Evolutionary conservation across 805 yeast species (phyloP), one percentile per base, ranked within the genome.

Genomic region (Metschnikowia dekortorum): DNA sequence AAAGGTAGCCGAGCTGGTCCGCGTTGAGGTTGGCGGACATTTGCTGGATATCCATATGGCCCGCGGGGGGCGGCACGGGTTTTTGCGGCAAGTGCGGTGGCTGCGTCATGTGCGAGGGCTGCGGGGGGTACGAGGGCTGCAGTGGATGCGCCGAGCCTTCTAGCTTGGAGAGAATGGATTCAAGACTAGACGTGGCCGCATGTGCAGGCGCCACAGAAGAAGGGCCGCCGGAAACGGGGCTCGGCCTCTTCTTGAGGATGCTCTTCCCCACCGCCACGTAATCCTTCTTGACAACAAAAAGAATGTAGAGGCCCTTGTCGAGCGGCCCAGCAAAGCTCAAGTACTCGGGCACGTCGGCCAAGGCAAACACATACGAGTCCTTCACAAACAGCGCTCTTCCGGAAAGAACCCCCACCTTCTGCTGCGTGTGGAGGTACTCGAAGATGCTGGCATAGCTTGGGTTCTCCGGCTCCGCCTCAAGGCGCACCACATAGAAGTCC

Each of bases 331-430:
- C 56, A 39, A 53, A 51, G 39, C 48, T 34, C 53, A 52, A 38
- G 39, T 52, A 54, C 22, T 36, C 22, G 7, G 57, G 57, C 29
- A 49, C 42, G 13, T 39, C 39, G 13, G 38, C 51, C 32, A 77
- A 48, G 1, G 84, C 75, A 30, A 83, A 64, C 47, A 85, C 54
- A 61, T 85, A 85, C 8, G 85, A 76, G 64, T 85, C 91, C 58
- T 83, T 84, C 37, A 83, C 83, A 56, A 73, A 71, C 8, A 63
- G 53, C 0, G 81, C 79, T 47, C 71, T 70, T 16, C 69, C 71
- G 10, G 79, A 75, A 41, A 85, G 68, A 14, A 84, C 89, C 1
- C 89, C 91, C 46, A 78, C 81, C 60, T 80, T 80, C 30, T 63
- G 58, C 30, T 78, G 67, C 6, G 66, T 59, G 37, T 66, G 59